phyloP scores from a whole-genome alignment of 2,329 filamentous ascomycete species.

The Fusarium abutilonis region DNA sequence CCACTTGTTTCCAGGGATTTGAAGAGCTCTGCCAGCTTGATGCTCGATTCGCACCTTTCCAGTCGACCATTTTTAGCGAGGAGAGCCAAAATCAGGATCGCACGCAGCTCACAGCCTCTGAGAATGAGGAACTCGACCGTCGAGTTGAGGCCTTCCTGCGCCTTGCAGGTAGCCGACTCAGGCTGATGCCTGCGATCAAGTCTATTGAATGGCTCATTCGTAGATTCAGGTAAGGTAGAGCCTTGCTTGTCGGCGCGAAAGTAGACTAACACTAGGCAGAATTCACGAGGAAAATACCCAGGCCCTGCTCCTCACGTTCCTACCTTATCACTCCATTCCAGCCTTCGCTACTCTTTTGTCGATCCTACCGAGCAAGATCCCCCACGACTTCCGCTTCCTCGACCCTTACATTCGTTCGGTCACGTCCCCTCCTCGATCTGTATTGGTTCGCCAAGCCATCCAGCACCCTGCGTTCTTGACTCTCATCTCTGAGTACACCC shows the following conservation, averaged over 20 bases:
- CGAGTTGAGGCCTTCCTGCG: slow-evolving; percentile 85
- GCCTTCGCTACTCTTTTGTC: slow-evolving; percentile 87
- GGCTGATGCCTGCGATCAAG: slow-evolving; percentile 88
- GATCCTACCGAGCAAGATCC: slow-evolving; percentile 81
- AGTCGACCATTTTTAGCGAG: slow-evolving; percentile 86
- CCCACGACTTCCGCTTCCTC: slow-evolving; percentile 82
- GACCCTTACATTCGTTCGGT: slow-evolving; percentile 84
- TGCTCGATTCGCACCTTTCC: slow-evolving; percentile 77
- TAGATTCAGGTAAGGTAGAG: slow-evolving; percentile 77
- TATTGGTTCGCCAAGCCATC: slow-evolving; percentile 84
- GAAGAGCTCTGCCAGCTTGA: slow-evolving; percentile 92
- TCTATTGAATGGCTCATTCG: slow-evolving; percentile 94
- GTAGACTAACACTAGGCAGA: slow-evolving; percentile 56
- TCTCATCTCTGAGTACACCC: slow-evolving; percentile 79
- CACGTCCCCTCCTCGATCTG: slow-evolving; percentile 78
- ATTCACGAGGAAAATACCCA: slow-evolving; percentile 91
- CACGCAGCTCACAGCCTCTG: slow-evolving; percentile 79
- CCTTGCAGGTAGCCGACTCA: slow-evolving; percentile 77
- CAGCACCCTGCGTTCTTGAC: slow-evolving; percentile 81
- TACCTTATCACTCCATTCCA: slow-evolving; percentile 89
- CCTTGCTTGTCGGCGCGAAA: not conserved
- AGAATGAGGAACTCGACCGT: slow-evolving; percentile 83
- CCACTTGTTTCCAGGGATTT: slow-evolving; percentile 88
- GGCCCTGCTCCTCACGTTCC: slow-evolving; percentile 81
- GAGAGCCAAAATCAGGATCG: slow-evolving; percentile 92